These are phyloP conservation scores for Solanum medicagineum DNA, from an alignment of 257 asterid genomes.

Conservation along the genomic window DNA sequence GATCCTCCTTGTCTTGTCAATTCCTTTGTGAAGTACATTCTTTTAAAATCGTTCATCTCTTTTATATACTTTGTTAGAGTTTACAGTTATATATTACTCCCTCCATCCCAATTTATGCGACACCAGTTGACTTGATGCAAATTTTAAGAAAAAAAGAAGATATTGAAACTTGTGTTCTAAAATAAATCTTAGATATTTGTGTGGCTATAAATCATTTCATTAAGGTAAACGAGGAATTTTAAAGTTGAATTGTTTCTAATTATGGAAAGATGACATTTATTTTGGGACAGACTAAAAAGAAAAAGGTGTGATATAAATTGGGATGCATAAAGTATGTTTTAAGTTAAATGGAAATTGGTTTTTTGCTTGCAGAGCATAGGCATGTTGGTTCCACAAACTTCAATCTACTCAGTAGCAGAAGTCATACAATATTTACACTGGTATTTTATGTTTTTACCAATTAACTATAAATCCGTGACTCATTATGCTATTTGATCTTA, in stretches of 20 bases:
- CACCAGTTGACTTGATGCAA: too few species aligned
- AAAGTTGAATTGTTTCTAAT: not conserved
- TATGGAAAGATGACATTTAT: not conserved
- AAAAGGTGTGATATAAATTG: not conserved
- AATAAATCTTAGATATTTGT: too few species aligned
- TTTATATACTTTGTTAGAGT: not conserved
- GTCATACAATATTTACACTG: constrained; percentile 99
- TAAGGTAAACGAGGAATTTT: not conserved
- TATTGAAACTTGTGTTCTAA: too few species aligned
- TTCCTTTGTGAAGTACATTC: not conserved
- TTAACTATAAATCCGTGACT: not conserved
- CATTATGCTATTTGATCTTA: not conserved
- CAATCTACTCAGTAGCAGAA: constrained; percentile 98
- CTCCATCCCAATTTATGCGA: not conserved
- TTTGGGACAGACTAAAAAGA: not conserved
- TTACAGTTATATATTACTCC: not conserved
- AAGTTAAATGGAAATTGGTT: not conserved
- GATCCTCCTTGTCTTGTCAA: not conserved
- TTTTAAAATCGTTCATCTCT: not conserved
- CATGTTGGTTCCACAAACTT: constrained; percentile 99
- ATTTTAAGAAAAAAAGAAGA: too few species aligned
- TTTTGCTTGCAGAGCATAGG: constrained; percentile 77
- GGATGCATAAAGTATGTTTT: not conserved
- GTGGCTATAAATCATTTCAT: not conserved
- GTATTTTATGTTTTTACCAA: constrained; percentile 23